Percentiles rank a stretch among this genome's conserved stretches.
phyloP scores from a whole-genome alignment of 495 filamentous ascomycete genomes.

The Penicillium robsamsonii region DNA sequence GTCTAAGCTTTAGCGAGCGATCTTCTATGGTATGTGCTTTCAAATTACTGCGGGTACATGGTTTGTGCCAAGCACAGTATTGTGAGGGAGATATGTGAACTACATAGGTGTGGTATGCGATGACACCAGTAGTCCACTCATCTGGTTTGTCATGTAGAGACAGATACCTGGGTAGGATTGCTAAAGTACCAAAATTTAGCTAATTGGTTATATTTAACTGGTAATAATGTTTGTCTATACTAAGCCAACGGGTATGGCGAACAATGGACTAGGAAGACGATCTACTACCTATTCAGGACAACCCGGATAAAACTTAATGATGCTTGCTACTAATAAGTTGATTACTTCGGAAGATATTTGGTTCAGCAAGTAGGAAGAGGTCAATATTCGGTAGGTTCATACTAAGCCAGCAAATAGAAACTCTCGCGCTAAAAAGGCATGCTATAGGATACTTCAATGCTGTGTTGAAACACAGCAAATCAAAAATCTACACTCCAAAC shows the following conservation, averaged over 20 bases:
- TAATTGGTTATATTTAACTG: not conserved
- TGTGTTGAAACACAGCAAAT: not conserved
- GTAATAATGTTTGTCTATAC: not conserved
- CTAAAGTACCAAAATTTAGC: not conserved
- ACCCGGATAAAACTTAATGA: not conserved
- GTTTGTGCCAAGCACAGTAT: too few relatives aligned
- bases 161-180: not conserved
- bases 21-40: not conserved
- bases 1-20: not conserved
- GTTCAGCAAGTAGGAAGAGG: too few relatives aligned
- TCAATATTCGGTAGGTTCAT: too few relatives aligned
- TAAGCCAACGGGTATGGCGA: not conserved
- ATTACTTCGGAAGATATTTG: too few relatives aligned
- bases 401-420: too few relatives aligned
- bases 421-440: not conserved
- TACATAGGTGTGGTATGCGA: not conserved
- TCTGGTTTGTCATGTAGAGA: too few relatives aligned
- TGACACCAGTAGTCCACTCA: not conserved
- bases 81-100: not conserved
- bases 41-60: not conserved
- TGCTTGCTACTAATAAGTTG: not conserved
- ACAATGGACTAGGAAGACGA: not conserved
- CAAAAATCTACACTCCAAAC: not conserved
- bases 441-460: not conserved
- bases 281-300: not conserved